Percentiles rank a stretch among this genome's conserved stretches.
Evolutionary conservation across 148 eudicot genomes (phyloP).

Genomic region (Camellia lanceoleosa): DNA sequence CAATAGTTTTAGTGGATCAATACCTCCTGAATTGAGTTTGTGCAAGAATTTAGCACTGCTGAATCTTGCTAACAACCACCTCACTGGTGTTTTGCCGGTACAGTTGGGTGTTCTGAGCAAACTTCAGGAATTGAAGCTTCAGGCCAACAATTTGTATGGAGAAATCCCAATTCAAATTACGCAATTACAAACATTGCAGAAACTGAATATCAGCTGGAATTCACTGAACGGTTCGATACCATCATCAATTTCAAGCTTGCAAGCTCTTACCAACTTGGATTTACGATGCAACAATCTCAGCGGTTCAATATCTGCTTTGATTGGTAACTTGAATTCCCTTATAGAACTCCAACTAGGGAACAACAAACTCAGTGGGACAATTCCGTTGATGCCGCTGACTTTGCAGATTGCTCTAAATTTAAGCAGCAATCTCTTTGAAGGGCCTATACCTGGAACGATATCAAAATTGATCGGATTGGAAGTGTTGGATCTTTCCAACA

Average conservation of each 20-base stretch:
- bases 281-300: conserved; percentile 55
- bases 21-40: conserved; percentile 54
- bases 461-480: conserved; percentile 35
- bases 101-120: conserved; percentile 40
- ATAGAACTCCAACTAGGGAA: conserved; percentile 66
- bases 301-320: conserved; percentile 52
- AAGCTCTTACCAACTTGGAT: conserved; percentile 49
- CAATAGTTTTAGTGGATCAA: conserved; percentile 50
- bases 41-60: conserved; percentile 50
- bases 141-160: conserved; percentile 52
- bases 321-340: conserved; percentile 35
- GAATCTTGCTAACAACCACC: conserved; percentile 52
- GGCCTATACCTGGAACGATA: conserved; percentile 45
- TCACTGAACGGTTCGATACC: conserved; percentile 58
- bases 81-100: conserved; percentile 50
- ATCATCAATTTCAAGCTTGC: conserved; percentile 44
- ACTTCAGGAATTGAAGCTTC: conserved; percentile 59
- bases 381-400: conserved; percentile 44
- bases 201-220: conserved; percentile 63
- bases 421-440: conserved; percentile 60
- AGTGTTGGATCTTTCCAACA: conserved; percentile 75
- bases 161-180: conserved; percentile 54
- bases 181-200: conserved; percentile 34
- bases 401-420: conserved; percentile 68
- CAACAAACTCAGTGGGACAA: conserved; percentile 53